Base-by-base conservation (phyloP, 257 asterid species). In the Plantago major region DNA sequence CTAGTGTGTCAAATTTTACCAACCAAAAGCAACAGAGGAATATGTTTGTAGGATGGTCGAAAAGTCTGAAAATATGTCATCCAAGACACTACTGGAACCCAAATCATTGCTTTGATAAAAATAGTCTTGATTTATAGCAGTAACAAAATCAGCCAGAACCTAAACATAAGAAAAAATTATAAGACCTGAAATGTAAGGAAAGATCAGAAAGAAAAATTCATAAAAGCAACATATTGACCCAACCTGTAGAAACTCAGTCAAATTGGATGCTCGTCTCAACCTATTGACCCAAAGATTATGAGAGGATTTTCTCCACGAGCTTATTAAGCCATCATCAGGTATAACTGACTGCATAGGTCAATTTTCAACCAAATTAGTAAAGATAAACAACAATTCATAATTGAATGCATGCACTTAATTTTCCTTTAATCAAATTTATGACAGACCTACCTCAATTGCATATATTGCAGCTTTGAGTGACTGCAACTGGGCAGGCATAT, bases 271-370 rank as follows among this genome's bases (percentile, higher is more conserved):
- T 18, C 99, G 80, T 56, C 99, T 86, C 71, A 93, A 72, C 77
- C 99, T 87, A 80, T 84, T 89, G 64, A 77, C 84, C 97, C 97
- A 93, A 55, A 93, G 84, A 67, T 89, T 89, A 74, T 87, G 97
- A 74, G 94, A 63, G 53, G 87, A 87, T 75, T 75, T 89, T 75
- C 68, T 85, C 99, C 97, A 93, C 60, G 89, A 68, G 53, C 81
- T 84, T 68, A 78, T 55, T 73, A 89, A 71, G 66, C 95, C 93
- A 61, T 84, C 92, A 60, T 83, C 92, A 48, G 99, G 99, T 74
- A 93, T 67, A 68, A 80, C 90, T 7, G 86, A 82, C 99, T 93
- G 89, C 79, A 79, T 66, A 72, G 68, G 28, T 49, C 16, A 61
- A 67, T 33, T 28, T 45, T 62, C 26, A 49, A 28, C 51, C 71